A percentile compares a stretch with the other conserved stretches of the same genome.
These are phyloP conservation scores for Apiospora arundinis DNA, from an alignment of 2,329 filamentous ascomycete species.

Conservation along the genomic window DNA sequence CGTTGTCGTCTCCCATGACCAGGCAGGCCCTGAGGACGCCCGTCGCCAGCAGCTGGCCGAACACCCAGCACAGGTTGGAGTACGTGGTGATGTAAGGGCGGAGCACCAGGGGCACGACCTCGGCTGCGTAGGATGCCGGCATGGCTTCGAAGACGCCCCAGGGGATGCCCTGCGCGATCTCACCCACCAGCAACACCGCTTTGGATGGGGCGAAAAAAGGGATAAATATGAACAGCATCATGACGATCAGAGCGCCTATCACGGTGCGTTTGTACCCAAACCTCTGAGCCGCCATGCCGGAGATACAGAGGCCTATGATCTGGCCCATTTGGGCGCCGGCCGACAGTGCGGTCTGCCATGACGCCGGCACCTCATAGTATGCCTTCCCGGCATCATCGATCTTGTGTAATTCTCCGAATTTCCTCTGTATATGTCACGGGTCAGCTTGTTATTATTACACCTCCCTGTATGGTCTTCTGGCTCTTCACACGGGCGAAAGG, in stretches of 20 bases:
- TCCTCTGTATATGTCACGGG: not conserved
- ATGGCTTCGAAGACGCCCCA: conserved; percentile 37
- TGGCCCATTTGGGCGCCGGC: conserved; percentile 48
- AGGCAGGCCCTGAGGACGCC: conserved; percentile 42
- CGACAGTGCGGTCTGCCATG: conserved; percentile 51
- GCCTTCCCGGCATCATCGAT: conserved; percentile 25
- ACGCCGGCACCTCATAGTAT: conserved; percentile 45
- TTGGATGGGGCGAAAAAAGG: conserved; percentile 45
- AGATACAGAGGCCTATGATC: conserved; percentile 48
- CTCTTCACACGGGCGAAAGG: no score
- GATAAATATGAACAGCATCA: conserved; percentile 46
- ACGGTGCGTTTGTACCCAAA: conserved; percentile 46
- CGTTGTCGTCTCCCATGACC: conserved; percentile 31
- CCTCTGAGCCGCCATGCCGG: conserved; percentile 46
- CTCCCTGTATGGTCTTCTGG: not conserved
- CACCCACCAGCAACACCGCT: conserved; percentile 39
- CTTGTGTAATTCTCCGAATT: not conserved
- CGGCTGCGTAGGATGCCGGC: conserved; percentile 36
- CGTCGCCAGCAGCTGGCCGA: conserved; percentile 47
- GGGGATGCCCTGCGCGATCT: conserved; percentile 46
- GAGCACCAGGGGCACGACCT: conserved; percentile 37
- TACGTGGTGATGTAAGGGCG: conserved; percentile 37
- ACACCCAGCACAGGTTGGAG: conserved; percentile 44
- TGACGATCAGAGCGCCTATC: conserved; percentile 40
- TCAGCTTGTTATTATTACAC: not conserved